These are phyloP conservation scores for Linum usitatissimum DNA, from an alignment of 345 rosid genomes.

Conservation along the genomic window DNA sequence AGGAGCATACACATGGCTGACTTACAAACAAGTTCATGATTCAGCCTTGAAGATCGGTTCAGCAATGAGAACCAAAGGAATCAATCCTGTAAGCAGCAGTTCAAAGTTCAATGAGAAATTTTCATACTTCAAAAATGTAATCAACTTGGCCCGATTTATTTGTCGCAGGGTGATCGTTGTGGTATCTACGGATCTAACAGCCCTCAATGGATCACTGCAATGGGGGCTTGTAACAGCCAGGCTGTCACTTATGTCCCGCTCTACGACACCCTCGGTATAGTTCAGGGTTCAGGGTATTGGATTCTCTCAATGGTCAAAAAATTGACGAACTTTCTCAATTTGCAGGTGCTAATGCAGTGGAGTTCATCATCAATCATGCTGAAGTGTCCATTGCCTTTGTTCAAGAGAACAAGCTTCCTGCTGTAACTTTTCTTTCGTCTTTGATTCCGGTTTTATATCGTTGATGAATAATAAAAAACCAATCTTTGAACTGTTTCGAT, in stretches of 20 bases:
- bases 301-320: not conserved
- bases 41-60: constrained; percentile 53
- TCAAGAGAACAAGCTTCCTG: constrained; percentile 66
- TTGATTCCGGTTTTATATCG: not conserved
- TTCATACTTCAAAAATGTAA: not conserved
- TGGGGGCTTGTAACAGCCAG: constrained; percentile 91
- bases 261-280: constrained; percentile 73
- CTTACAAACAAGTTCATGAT: constrained; percentile 65
- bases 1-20: constrained; percentile 72
- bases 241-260: constrained; percentile 69
- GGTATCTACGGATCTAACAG: constrained; percentile 86
- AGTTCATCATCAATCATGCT: constrained; percentile 86
- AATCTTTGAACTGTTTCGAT: no score
- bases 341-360: constrained; percentile 83
- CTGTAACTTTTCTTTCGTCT: constrained; percentile 27
- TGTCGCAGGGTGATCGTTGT: constrained; percentile 60
- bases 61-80: constrained; percentile 53
- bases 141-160: constrained; percentile 9
- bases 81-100: constrained; percentile 50
- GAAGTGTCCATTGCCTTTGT: constrained; percentile 70
- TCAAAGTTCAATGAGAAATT: not conserved
- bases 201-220: constrained; percentile 76
- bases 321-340: not conserved
- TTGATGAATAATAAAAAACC: not conserved
- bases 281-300: not conserved